Evolutionary conservation across 2,329 filamentous ascomycete species (phyloP).

Genomic region (Rosellinia necatrix): DNA sequence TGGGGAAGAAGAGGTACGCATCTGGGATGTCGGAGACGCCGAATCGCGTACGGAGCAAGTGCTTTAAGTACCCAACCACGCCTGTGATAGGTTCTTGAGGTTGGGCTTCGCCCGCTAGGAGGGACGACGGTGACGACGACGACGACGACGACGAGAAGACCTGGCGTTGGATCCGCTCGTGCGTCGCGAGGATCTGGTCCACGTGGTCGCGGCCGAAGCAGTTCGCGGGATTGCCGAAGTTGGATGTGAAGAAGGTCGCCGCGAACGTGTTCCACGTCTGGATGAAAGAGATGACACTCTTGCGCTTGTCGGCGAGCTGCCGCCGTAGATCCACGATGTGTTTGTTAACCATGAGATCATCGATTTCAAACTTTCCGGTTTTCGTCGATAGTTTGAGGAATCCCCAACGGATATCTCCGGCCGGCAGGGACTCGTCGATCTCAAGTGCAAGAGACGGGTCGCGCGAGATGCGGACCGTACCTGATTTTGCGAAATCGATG

Average conservation of each 20-base stretch:
- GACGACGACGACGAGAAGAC: slow-evolving; percentile 47
- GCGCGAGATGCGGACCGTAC: slow-evolving; percentile 49
- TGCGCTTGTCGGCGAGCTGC: slow-evolving; percentile 59
- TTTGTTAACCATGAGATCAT: slow-evolving; percentile 60
- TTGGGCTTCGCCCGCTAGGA: slow-evolving; percentile 18
- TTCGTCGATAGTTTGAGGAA: slow-evolving; percentile 59
- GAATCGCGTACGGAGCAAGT: slow-evolving; percentile 57
- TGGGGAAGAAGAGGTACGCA: slow-evolving; percentile 53
- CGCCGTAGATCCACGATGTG: slow-evolving; percentile 63
- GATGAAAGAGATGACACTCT: slow-evolving; percentile 53
- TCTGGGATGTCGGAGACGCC: slow-evolving; percentile 48
- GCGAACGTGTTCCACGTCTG: slow-evolving; percentile 59
- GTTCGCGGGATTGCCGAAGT: slow-evolving; percentile 57
- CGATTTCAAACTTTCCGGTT: slow-evolving; percentile 62
- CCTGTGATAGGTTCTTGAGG: slow-evolving; percentile 40
- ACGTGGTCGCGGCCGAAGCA: slow-evolving; percentile 58
- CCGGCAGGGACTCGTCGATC: slow-evolving; percentile 46
- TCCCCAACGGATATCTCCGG: slow-evolving; percentile 57
- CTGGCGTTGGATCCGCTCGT: slow-evolving; percentile 52
- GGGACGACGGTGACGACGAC: slow-evolving; percentile 29
- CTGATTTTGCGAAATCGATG: slow-evolving; percentile 59
- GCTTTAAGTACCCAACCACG: slow-evolving; percentile 61
- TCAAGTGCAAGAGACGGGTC: slow-evolving; percentile 22
- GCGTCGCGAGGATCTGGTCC: slow-evolving; percentile 55
- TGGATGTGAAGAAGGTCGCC: slow-evolving; percentile 55